Conservation (phyloP, 306 rosid species). For the Heteromeles arbutifolia region DNA sequence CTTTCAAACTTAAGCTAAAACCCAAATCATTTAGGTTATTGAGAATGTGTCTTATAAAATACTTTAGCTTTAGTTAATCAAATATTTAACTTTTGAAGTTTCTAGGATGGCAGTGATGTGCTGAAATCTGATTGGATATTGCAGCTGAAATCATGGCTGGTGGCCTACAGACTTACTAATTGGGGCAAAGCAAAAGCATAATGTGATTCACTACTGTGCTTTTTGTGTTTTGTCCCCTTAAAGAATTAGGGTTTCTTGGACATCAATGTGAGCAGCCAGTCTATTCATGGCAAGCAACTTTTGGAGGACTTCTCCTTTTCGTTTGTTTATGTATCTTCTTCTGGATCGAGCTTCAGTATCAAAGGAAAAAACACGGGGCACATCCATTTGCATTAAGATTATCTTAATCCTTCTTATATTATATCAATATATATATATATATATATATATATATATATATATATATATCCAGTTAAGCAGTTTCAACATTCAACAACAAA, state of each 20-base stretch:
- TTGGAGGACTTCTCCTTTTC: background rate
- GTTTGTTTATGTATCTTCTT: background rate
- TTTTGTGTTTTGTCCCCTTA: background rate
- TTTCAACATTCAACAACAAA: background rate
- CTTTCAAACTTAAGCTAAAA: background rate
- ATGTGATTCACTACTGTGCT: background rate
- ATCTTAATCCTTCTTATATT: background rate
- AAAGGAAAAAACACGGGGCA: background rate
- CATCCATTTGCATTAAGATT: background rate
- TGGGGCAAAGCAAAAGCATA: constrained; percentile 9
- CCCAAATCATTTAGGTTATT: background rate
- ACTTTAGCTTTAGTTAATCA: background rate
- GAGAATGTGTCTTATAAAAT: background rate
- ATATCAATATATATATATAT: too few species aligned
- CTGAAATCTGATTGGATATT: constrained; percentile 22
- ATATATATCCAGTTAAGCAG: background rate
- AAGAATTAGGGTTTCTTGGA: background rate
- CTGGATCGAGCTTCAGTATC: background rate
- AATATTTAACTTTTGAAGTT: background rate
- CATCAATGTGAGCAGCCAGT: constrained; percentile 15
- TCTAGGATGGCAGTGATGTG: constrained; percentile 19
- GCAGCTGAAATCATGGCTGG: constrained; percentile 21
- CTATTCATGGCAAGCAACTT: constrained; percentile 15
- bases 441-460: too few species aligned
- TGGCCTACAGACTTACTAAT: constrained; percentile 2